Evolutionary conservation across 169 alveolate genomes (phyloP).

Genomic region (Eimeria maxima): DNA sequence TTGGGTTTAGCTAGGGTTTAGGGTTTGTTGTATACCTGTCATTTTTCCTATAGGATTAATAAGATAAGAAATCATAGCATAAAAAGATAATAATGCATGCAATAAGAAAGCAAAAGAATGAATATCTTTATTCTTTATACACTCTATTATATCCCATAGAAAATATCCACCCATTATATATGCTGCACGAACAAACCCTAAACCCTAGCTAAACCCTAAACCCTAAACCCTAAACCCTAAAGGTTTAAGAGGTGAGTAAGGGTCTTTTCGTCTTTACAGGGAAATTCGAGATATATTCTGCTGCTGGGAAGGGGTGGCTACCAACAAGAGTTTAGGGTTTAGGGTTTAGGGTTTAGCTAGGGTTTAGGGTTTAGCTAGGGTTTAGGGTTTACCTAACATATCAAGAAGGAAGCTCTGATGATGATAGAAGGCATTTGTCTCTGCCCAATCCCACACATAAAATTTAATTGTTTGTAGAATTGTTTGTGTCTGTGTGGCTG

Average conservation of each 20-base stretch:
- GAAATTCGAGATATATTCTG: too few relatives aligned
- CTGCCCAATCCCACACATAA: neutral
- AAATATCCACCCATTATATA: slow-evolving; percentile 1
- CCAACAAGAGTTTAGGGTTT: neutral
- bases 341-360: too few relatives aligned
- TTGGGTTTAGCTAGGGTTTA: too few relatives aligned
- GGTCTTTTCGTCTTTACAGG: too few relatives aligned
- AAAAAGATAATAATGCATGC: neutral
- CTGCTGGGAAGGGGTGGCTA: too few relatives aligned
- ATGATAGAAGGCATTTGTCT: neutral
- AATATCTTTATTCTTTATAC: neutral
- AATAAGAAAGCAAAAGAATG: neutral
- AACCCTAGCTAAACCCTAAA: neutral
- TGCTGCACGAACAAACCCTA: neutral
- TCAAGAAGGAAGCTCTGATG: neutral
- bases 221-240: too few relatives aligned
- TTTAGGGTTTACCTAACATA: neutral
- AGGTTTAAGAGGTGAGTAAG: too few relatives aligned
- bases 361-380: too few relatives aligned
- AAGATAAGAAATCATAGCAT: slow-evolving; percentile 94
- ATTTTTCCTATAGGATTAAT: slow-evolving; percentile 92
- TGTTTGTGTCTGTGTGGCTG: too few relatives aligned
- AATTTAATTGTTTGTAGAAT: neutral
- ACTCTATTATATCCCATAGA: neutral
- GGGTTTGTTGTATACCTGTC: neutral